Evolutionary conservation across 345 rosid species (phyloP).

Genomic region (Arabidopsis arenosa): DNA sequence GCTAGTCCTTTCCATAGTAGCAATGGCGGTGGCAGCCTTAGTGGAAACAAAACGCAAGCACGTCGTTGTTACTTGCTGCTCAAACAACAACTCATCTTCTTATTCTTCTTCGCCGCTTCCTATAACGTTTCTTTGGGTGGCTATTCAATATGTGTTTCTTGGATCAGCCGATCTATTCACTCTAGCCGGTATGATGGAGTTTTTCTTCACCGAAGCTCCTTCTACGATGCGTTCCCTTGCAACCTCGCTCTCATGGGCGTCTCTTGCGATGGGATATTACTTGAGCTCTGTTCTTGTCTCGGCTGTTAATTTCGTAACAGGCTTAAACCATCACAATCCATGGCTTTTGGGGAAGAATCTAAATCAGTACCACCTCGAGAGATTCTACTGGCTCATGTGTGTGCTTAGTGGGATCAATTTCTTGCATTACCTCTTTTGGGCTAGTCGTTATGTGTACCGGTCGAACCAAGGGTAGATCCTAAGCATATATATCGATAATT

Average conservation of each 20-base stretch:
- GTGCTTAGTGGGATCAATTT: constrained; percentile 67
- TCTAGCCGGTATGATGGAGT: constrained; percentile 91
- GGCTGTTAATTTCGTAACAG: constrained; percentile 57
- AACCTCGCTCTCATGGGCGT: constrained; percentile 92
- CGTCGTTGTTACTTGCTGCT: constrained; percentile 48
- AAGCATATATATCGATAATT: neutral
- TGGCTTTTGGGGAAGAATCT: constrained; percentile 82
- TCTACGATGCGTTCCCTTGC: constrained; percentile 85
- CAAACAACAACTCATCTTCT: constrained; percentile 44
- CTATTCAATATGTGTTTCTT: constrained; percentile 83
- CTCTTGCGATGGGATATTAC: constrained; percentile 92
- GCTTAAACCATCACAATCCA: constrained; percentile 48
- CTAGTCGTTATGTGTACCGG: constrained; percentile 66
- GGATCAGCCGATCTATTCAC: constrained; percentile 98
- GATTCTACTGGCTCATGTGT: constrained; percentile 90
- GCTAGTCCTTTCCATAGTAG: constrained; percentile 67
- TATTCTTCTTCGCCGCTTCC: constrained; percentile 61
- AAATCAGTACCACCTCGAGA: constrained; percentile 82
- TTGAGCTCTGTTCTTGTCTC: constrained; percentile 81
- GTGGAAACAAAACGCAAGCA: constrained; percentile 69
- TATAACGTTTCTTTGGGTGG: constrained; percentile 86
- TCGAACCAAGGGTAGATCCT: constrained; percentile 41
- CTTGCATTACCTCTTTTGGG: constrained; percentile 87
- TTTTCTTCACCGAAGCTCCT: constrained; percentile 91
- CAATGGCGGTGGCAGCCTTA: constrained; percentile 84